A percentile compares a stretch with the other conserved stretches of the same genome.
Conservation (phyloP, 2,329 filamentous ascomycete genomes). For the Aspergillus hortae region DNA sequence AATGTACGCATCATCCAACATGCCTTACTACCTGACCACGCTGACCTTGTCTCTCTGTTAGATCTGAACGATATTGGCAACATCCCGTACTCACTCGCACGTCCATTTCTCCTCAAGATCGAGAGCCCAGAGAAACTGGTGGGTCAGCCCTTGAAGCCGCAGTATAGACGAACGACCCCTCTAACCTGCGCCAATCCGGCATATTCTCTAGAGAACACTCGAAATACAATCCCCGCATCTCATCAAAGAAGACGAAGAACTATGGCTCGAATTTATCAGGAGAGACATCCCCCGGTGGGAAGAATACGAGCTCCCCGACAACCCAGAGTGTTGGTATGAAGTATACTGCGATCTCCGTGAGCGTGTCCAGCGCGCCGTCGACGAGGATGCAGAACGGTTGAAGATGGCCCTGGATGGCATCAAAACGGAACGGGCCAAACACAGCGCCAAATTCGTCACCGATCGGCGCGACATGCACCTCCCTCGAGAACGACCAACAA, state of each 20-base stretch:
- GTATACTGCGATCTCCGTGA: slow-evolving; percentile 69
- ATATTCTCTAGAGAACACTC: slow-evolving; percentile 48
- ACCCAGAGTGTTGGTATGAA: slow-evolving; percentile 70
- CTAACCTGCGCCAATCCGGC: slow-evolving; percentile 1
- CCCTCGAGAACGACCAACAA: slow-evolving; percentile 27
- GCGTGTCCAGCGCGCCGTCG: slow-evolving; percentile 56
- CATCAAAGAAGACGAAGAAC: slow-evolving; percentile 62
- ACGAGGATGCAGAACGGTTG: slow-evolving; percentile 57
- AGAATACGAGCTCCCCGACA: slow-evolving; percentile 62
- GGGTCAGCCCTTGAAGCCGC: slow-evolving; percentile 7
- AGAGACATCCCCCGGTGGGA: slow-evolving; percentile 69
- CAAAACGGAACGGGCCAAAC: slow-evolving; percentile 55
- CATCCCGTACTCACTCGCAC: slow-evolving; percentile 63
- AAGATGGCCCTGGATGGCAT: slow-evolving; percentile 56
- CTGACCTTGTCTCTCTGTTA: slow-evolving; percentile 18
- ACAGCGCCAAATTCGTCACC: slow-evolving; percentile 57
- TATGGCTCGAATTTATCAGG: slow-evolving; percentile 77
- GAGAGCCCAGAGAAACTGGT: slow-evolving; percentile 72
- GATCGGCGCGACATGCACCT: slow-evolving; percentile 25
- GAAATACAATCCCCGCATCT: slow-evolving; percentile 77
- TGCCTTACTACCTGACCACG: background rate
- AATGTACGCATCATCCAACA: slow-evolving; percentile 21
- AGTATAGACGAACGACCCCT: no score
- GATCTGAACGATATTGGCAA: slow-evolving; percentile 68
- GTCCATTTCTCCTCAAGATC: slow-evolving; percentile 67